phyloP scores from a whole-genome alignment of 768 basidiomycete genomes.

The Auriscalpium orientale region DNA sequence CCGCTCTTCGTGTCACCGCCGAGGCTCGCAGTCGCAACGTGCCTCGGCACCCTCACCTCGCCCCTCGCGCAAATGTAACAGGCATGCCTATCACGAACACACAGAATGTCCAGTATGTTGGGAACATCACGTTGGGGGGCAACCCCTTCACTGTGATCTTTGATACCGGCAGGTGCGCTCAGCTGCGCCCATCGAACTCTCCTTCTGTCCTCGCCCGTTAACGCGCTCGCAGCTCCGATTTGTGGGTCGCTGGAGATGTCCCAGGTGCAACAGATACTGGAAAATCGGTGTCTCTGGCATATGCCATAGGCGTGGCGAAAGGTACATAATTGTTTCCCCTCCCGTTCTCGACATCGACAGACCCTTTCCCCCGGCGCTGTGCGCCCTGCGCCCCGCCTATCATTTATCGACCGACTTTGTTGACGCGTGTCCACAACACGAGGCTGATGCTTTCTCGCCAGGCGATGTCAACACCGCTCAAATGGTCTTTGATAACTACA shows the following conservation, averaged over 20 bases:
- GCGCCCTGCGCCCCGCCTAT: neutral
- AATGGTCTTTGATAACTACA: slow-evolving; percentile 48
- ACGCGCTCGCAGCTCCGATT: slow-evolving; percentile 47
- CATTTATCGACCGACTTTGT: neutral
- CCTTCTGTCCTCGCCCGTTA: neutral
- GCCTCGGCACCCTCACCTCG: neutral
- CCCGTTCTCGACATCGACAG: neutral
- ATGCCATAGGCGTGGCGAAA: slow-evolving; percentile 60
- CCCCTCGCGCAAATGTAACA: slow-evolving; percentile 3
- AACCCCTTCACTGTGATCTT: slow-evolving; percentile 50
- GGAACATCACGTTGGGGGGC: slow-evolving; percentile 64
- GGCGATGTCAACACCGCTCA: slow-evolving; percentile 50
- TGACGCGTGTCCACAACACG: neutral
- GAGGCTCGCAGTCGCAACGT: neutral
- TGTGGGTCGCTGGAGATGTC: slow-evolving; percentile 56
- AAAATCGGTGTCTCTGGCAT: slow-evolving; percentile 45
- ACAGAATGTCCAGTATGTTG: slow-evolving; percentile 66
- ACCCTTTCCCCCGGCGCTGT: neutral
- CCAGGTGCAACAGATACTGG: slow-evolving; percentile 50
- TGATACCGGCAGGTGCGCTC: slow-evolving; percentile 69
- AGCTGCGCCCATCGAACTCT: neutral
- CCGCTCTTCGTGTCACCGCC: slow-evolving; percentile 7
- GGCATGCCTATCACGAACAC: slow-evolving; percentile 49
- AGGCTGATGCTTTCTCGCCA: slow-evolving; percentile 13
- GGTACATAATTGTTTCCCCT: slow-evolving; percentile 31